Base-by-base conservation (phyloP, 768 basidiomycete species). In the Dentipellis fragilis region DNA sequence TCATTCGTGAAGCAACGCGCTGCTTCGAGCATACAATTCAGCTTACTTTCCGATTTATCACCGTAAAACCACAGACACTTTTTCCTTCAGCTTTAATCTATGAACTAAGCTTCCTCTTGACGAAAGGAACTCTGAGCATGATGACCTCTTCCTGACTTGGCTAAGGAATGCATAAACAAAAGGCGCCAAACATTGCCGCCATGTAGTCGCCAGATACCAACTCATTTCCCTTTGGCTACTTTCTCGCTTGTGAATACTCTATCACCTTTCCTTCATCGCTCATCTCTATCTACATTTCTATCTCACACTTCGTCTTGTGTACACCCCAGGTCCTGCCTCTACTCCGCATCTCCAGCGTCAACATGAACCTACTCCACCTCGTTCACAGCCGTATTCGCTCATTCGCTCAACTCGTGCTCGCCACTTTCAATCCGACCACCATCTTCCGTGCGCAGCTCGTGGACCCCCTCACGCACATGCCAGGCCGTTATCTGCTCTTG, bases 341-440 rank as follows among this genome's bases (percentile, higher is more conserved):
- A 52, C 40, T 45, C 52, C 21, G 12, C 35, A 19, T 46, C 35
- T 35, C 37, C n/a, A 4, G 19, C 22, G 19, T 37, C 21, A 42
- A 14, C 23, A 59, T 59, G 59, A 57, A 57, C 10, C 57, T 59
- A 10, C 51, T 59, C 35, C 53, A 54, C 29, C 49, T 59, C 10
- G 59, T 57, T 1, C 38, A 52, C 10, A 54, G 57, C 17, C 58
- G 57, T 42, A 45, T 59, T 7, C 59, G 56, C 34, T 54, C 58
- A 8, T 58, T 59, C 42, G n/a, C 42, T 10, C 42, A 45, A 45
- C 16, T 45, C n/a, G n/a, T 45, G n/a, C 42, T 45, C 17, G 42
- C 42, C 42, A 45, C 42, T 9, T 45, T 45, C 16, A 45, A 45
- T 0, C 42, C n/a, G 10, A 17, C 1, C 42, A 19, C n/a, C 14